Conservation (phyloP, 164 flowering plant species). For the Vitis labrusca region DNA sequence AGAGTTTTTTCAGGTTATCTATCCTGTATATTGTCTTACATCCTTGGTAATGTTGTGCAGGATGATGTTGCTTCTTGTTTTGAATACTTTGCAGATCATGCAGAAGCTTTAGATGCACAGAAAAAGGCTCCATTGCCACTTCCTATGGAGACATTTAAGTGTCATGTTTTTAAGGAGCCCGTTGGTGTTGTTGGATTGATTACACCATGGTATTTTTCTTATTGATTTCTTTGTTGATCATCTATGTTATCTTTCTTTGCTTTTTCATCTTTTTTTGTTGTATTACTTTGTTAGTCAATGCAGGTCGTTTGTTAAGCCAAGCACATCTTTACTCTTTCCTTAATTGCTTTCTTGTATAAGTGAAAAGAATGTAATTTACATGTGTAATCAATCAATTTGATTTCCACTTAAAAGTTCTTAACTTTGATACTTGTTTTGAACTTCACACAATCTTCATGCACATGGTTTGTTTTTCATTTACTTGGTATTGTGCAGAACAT, state of each 20-base stretch:
- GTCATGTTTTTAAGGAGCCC: conserved; percentile 76
- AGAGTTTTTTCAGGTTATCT: neutral
- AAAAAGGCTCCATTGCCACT: conserved; percentile 74
- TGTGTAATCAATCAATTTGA: too few relatives aligned
- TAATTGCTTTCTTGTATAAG: neutral
- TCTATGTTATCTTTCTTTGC: neutral
- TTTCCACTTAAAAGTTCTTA: too few relatives aligned
- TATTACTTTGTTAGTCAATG: neutral
- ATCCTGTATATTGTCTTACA: conserved; percentile 8
- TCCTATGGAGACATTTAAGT: conserved; percentile 78
- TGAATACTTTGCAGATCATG: conserved; percentile 92
- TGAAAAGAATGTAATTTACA: too few relatives aligned
- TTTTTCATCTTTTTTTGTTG: too few relatives aligned
- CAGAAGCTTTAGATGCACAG: conserved; percentile 84
- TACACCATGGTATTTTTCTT: conserved; percentile 77
- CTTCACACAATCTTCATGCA: too few relatives aligned
- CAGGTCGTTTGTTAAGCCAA: too few relatives aligned
- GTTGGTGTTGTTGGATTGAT: conserved; percentile 92
- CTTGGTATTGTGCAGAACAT: too few relatives aligned
- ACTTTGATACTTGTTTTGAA: too few relatives aligned
- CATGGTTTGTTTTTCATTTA: too few relatives aligned
- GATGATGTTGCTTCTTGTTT: conserved; percentile 98
- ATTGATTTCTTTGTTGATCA: neutral
- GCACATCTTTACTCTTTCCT: too few relatives aligned
- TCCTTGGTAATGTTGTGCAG: conserved; percentile 39